Conservation (phyloP, 352 stramenopile genomes). For the Phytopythium oedochilum region DNA sequence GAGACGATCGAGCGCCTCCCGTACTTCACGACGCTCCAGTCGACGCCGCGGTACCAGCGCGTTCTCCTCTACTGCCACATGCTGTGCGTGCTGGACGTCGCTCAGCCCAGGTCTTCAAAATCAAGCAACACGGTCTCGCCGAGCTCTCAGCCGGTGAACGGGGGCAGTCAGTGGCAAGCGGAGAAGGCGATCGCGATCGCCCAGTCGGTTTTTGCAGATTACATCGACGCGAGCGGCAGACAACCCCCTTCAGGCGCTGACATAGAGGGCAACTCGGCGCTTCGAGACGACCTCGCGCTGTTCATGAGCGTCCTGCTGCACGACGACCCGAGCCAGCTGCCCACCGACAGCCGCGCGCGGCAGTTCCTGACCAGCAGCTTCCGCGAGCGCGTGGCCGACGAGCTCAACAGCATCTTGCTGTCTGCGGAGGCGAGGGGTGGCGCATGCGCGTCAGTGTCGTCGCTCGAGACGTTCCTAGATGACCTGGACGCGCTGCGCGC, state of each 20-base stretch:
- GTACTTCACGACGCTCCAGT: neutral
- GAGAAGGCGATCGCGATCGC: constrained; percentile 31
- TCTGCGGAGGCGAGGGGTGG: constrained; percentile 2
- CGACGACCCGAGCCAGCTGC: constrained; percentile 20
- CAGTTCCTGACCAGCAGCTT: constrained; percentile 33
- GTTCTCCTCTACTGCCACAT: constrained; percentile 30
- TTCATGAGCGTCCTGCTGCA: constrained; percentile 38
- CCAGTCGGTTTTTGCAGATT: constrained; percentile 17
- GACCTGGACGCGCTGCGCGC: constrained; percentile 23
- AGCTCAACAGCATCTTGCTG: constrained; percentile 32
- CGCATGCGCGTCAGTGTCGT: constrained; percentile 7
- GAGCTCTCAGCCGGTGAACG: neutral
- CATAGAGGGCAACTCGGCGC: neutral
- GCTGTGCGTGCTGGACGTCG: constrained; percentile 37
- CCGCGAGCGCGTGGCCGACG: constrained; percentile 35
- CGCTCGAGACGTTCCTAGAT: constrained; percentile 36
- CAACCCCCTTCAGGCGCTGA: neutral
- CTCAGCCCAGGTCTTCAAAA: constrained; percentile 5
- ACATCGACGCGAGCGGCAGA: constrained; percentile 4
- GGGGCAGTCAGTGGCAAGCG: constrained; percentile 19
- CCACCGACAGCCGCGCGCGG: constrained; percentile 13
- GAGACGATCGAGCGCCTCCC: constrained; percentile 15
- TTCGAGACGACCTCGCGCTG: constrained; percentile 11
- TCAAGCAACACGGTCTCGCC: neutral
- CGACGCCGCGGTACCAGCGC: constrained; percentile 6